Percentiles rank a stretch among this genome's conserved stretches.
Conservation (phyloP, 768 basidiomycete species). For the Pulveroboletus ravenelii region DNA sequence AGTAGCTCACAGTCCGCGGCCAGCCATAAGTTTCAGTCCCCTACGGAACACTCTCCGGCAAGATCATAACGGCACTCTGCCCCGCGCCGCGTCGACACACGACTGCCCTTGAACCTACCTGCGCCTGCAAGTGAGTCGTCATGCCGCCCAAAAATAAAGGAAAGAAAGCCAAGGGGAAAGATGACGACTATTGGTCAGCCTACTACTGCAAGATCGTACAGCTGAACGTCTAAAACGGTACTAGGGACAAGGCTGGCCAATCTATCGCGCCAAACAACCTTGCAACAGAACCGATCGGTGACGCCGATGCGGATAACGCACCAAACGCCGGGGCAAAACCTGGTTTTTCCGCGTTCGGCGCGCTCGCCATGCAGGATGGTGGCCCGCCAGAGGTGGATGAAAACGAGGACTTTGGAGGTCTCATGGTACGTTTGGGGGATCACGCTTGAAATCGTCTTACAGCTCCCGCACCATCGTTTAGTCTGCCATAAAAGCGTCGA, state of each 20-base stretch:
- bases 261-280: conserved; percentile 42
- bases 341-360: conserved; percentile 50
- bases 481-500: conserved; percentile 61
- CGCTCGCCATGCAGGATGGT: conserved; percentile 39
- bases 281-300: conserved; percentile 25
- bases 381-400: conserved; percentile 46
- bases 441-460: neutral
- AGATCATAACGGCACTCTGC: conserved; percentile 3
- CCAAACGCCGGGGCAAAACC: conserved; percentile 27
- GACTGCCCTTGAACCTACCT: neutral
- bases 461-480: conserved; percentile 22
- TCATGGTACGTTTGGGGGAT: conserved; percentile 54
- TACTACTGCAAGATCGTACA: conserved; percentile 10
- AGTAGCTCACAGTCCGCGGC: no score
- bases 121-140: neutral
- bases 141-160: conserved; percentile 69
- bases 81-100: neutral
- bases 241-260: conserved; percentile 65
- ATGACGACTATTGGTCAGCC: conserved; percentile 74
- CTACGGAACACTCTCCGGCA: conserved; percentile 13
- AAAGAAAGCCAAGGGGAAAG: conserved; percentile 80
- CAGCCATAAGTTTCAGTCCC: conserved; percentile 4
- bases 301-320: conserved; percentile 41
- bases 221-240: conserved; percentile 10
- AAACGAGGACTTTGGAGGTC: conserved; percentile 66